Conservation (phyloP, 305 asterid species). For the Fraxinus floribunda region DNA sequence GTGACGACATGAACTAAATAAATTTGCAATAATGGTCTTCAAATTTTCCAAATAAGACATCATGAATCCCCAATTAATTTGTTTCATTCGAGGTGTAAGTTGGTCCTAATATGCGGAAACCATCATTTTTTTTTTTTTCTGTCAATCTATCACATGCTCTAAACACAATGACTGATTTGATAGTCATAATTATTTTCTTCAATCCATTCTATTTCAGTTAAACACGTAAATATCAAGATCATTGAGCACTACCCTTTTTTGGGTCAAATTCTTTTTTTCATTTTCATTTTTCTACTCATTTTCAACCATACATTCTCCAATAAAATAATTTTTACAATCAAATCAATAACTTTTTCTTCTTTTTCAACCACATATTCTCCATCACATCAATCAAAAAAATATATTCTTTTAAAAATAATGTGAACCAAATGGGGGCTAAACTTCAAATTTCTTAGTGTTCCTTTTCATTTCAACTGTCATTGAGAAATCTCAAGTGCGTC, state of each 20-base stretch:
- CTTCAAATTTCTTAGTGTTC: neutral
- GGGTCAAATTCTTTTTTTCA: too few relatives aligned
- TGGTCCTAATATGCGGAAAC: neutral
- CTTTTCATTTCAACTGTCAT: neutral
- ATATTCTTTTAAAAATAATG: too few relatives aligned
- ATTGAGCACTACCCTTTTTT: too few relatives aligned
- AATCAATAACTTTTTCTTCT: too few relatives aligned
- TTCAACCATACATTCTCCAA: too few relatives aligned
- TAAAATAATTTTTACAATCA: too few relatives aligned
- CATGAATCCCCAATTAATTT: neutral
- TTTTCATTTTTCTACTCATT: too few relatives aligned
- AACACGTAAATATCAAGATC: too few relatives aligned
- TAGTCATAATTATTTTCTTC: neutral
- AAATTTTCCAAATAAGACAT: neutral
- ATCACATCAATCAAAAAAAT: too few relatives aligned
- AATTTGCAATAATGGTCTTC: neutral
- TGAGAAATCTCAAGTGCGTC: neutral
- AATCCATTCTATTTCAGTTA: neutral
- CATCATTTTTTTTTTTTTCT: neutral
- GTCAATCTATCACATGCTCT: neutral
- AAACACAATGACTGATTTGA: neutral
- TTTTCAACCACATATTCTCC: too few relatives aligned
- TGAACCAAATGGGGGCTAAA: too few relatives aligned
- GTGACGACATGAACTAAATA: neutral
- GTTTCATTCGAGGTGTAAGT: neutral